Percentiles rank a stretch among this genome's conserved stretches.
Evolutionary conservation across 345 rosid genomes (phyloP).

Genomic region (Leavenworthia alabamica): DNA sequence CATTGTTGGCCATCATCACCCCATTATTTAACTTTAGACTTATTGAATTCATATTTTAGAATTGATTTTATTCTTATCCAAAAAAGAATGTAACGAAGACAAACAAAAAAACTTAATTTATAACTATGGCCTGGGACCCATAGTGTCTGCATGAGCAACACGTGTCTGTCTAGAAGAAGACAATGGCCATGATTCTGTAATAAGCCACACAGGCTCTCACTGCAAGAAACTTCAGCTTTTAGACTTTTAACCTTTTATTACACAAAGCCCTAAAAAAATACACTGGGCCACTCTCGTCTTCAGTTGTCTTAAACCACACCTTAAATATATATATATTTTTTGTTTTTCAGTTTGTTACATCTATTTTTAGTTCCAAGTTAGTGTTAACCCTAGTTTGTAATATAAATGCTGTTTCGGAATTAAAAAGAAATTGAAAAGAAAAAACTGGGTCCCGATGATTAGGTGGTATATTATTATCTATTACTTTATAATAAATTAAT

Average conservation of each 20-base stretch:
- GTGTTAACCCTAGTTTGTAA: neutral
- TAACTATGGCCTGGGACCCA: neutral
- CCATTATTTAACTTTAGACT: too few species aligned
- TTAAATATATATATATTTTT: too few species aligned
- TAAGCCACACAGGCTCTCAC: conserved; percentile 26
- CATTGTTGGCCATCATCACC: conserved; percentile 12
- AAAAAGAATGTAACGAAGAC: too few species aligned
- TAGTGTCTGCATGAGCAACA: conserved; percentile 22
- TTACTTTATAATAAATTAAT: too few species aligned
- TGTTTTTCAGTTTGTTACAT: neutral
- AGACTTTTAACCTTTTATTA: conserved; percentile 39
- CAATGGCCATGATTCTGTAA: conserved; percentile 32
- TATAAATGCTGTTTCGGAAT: neutral
- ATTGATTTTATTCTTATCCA: too few species aligned
- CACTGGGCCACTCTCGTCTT: conserved; percentile 41
- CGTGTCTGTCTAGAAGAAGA: conserved; percentile 25
- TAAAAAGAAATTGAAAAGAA: too few species aligned
- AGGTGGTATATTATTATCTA: conserved; percentile 21
- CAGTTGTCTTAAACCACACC: neutral
- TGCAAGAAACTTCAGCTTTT: conserved; percentile 47
- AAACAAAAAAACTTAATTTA: neutral
- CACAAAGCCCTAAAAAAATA: conserved; percentile 41
- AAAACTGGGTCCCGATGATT: conserved; percentile 12
- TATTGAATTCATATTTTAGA: too few species aligned
- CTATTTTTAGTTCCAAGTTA: neutral